Conservation (phyloP, 2,329 filamentous ascomycete species). For the Zasmidium citrigriseum region DNA sequence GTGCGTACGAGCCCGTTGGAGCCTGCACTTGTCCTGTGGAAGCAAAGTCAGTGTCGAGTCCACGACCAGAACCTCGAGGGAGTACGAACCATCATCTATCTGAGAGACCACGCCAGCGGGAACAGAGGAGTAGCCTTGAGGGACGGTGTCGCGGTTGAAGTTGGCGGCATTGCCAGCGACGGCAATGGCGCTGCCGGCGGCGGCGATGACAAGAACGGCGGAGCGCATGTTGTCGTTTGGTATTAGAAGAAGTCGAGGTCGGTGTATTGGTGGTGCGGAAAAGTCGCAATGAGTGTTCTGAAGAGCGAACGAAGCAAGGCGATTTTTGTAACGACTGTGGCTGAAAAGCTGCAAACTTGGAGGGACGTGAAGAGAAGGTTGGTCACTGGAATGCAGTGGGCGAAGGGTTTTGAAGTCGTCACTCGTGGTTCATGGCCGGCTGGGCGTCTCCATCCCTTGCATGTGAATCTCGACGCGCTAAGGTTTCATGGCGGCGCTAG, state of each 20-base stretch:
- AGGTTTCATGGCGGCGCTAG: background rate
- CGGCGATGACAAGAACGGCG: conserved; percentile 20
- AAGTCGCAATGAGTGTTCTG: conserved; percentile 4
- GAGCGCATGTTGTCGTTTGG: conserved; percentile 23
- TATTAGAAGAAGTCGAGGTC: conserved; percentile 2
- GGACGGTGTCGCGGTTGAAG: conserved; percentile 11
- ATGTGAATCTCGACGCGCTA: too few species aligned
- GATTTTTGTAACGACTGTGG: conserved; percentile 3
- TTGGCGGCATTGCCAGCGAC: conserved; percentile 7
- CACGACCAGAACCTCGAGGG: background rate
- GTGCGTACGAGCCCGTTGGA: conserved; percentile 9
- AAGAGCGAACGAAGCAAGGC: background rate
- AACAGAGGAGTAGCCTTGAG: conserved; percentile 5
- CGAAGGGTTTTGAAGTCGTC: background rate
- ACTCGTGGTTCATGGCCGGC: background rate
- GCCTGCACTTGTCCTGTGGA: conserved; percentile 22
- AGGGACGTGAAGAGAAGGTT: background rate
- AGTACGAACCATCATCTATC: conserved; percentile 11
- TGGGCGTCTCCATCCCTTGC: background rate
- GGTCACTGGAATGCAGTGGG: background rate
- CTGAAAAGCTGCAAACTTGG: background rate
- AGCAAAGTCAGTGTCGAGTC: conserved; percentile 9
- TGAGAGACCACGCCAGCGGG: conserved; percentile 15
- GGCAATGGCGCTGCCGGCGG: conserved; percentile 19
- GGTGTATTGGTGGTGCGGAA: conserved; percentile 11